These are phyloP conservation scores for Globisporangium middletonii DNA, from an alignment of 352 stramenopile genomes.

Conservation along the genomic window DNA sequence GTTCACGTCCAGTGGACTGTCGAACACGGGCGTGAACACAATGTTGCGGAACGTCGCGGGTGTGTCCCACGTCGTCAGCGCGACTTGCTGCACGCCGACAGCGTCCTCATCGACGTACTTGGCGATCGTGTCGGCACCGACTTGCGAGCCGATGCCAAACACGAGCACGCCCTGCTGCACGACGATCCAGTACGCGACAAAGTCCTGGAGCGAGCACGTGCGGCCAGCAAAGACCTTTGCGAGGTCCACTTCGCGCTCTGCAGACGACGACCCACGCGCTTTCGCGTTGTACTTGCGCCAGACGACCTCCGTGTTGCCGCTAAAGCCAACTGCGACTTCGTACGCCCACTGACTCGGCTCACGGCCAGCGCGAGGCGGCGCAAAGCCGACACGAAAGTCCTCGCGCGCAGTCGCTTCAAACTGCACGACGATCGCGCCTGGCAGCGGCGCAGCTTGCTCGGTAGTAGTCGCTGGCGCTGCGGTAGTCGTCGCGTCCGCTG, in stretches of 20 bases:
- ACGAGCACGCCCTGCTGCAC: constrained; percentile 34
- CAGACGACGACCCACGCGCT: background rate
- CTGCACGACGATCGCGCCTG: constrained; percentile 42
- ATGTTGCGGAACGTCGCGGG: constrained; percentile 44
- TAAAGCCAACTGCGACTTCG: constrained; percentile 60
- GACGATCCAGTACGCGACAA: constrained; percentile 72
- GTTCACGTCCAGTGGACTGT: constrained; percentile 28
- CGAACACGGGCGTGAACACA: constrained; percentile 27
- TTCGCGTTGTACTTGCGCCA: constrained; percentile 41
- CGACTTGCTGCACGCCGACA: constrained; percentile 31
- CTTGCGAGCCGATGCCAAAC: constrained; percentile 37
- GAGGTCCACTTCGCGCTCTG: constrained; percentile 47
- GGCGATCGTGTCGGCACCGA: constrained; percentile 55
- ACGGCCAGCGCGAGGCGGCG: constrained; percentile 15
- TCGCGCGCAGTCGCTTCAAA: constrained; percentile 63
- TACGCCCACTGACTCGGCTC: constrained; percentile 40
- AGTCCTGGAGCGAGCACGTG: constrained; percentile 49
- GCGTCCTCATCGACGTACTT: constrained; percentile 37
- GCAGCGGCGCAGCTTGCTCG: constrained; percentile 8
- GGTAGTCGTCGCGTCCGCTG: background rate
- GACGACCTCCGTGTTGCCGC: constrained; percentile 69
- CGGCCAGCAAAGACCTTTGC: constrained; percentile 57
- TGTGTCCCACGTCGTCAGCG: constrained; percentile 67
- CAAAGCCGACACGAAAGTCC: constrained; percentile 66
- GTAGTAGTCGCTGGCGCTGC: background rate